Evolutionary conservation across 2,329 filamentous ascomycete species (phyloP), one percentile per base, ranked within the genome.

Genomic region (Claviceps sp.): DNA sequence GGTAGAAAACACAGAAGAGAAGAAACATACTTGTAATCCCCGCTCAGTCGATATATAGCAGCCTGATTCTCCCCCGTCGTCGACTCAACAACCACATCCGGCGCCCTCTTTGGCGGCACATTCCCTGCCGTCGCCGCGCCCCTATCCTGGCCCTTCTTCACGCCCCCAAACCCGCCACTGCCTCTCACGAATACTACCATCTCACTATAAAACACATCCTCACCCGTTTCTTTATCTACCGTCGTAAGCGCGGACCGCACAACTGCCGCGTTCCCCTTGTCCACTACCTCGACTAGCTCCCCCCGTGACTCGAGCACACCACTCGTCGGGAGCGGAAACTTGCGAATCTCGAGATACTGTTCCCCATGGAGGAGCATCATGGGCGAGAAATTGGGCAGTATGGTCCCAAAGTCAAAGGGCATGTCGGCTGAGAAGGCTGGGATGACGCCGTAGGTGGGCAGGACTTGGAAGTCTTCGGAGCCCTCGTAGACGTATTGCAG

Each of bases 321-420:
- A 52, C 83, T 78, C 37, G 90, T 96, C 39, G 91, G 91, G 61
- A 97, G 86, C 42, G 93, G 93, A 73, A 83, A 94, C 69, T 91
- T 89, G 65, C 84, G 82, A 64, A 98, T 80, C 72, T 98, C 93
- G 57, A 98, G 87, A 73, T 90, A 98, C 70, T 98, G 93, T 76
- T 98, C 93, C 65, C 93, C 93, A 73, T 98, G 93, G 24, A 98
- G 85, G 49, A 98, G 82, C 89, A 96, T 96, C 89, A 95, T 96
- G 56, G 90, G 91, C 40, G 82, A 89, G 76, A 96, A 98, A 77
- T 97, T 95, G 67, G 90, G 89, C 30, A 97, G 85, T 56, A 98
- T 79, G 53, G 90, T 81, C 64, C 82, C 80, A 62, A 93, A 78
- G 68, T 76, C 82, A 74, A 86, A 97, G 30, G 91, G 88, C 55